These are phyloP conservation scores for Phaeosphaeria sp. DNA, from an alignment of 2,329 filamentous ascomycete species.

Conservation along the genomic window DNA sequence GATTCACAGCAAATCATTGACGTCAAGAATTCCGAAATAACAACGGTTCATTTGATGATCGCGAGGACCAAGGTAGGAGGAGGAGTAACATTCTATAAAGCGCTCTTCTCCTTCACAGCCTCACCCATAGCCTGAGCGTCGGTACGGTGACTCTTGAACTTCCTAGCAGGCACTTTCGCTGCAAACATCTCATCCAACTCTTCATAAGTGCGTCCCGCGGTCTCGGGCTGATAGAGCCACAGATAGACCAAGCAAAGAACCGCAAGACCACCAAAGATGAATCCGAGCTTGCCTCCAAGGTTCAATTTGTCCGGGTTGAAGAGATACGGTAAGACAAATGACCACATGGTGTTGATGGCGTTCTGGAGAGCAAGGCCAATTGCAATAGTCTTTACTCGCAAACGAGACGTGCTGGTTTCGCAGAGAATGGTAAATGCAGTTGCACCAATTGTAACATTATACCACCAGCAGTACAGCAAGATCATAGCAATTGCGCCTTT, in stretches of 20 bases:
- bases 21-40: too few species aligned
- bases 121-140: slow-evolving; percentile 19
- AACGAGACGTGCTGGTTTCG: slow-evolving; percentile 77
- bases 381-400: slow-evolving; percentile 74
- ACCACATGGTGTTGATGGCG: slow-evolving; percentile 44
- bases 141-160: slow-evolving; percentile 21
- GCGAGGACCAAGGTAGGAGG: too few species aligned
- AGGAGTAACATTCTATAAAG: neutral
- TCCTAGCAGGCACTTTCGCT: slow-evolving; percentile 30
- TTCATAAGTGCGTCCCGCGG: slow-evolving; percentile 76
- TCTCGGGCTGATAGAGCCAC: slow-evolving; percentile 79
- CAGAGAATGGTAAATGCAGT: slow-evolving; percentile 86
- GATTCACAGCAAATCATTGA: too few species aligned
- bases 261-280: slow-evolving; percentile 84
- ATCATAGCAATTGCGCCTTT: slow-evolving; percentile 42
- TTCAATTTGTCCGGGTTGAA: slow-evolving; percentile 49
- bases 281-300: slow-evolving; percentile 81
- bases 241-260: slow-evolving; percentile 79
- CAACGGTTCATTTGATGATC: too few species aligned
- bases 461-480: slow-evolving; percentile 63
- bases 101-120: slow-evolving; percentile 21
- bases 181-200: slow-evolving; percentile 85
- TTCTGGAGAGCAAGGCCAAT: slow-evolving; percentile 48
- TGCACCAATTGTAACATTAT: slow-evolving; percentile 84
- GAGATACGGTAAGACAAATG: slow-evolving; percentile 48